These are phyloP conservation scores for Sungouiella blattae DNA, from an alignment of 805 yeast species.

Conservation along the genomic window DNA sequence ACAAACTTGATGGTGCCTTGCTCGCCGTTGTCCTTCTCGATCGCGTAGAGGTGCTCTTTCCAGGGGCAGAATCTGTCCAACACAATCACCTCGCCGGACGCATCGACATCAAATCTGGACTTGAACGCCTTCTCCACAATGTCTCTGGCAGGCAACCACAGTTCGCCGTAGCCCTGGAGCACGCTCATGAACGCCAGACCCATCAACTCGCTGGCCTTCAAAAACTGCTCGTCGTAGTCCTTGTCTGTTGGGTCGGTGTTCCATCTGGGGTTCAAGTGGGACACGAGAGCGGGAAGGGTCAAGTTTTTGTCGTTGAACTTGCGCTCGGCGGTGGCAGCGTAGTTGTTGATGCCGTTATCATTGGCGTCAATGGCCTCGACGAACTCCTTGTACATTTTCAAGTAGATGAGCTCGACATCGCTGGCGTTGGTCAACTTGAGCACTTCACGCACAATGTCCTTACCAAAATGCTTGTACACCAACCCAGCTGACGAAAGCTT, in stretches of 20 bases:
- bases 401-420: conserved; percentile 59
- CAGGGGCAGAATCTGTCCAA: conserved; percentile 84
- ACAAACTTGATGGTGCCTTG: conserved; percentile 67
- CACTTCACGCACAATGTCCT: conserved; percentile 57
- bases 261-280: conserved; percentile 85
- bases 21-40: conserved; percentile 60
- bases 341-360: conserved; percentile 87
- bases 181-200: conserved; percentile 72
- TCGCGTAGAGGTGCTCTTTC: conserved; percentile 84
- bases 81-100: conserved; percentile 69
- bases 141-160: conserved; percentile 89
- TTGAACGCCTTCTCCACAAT: conserved; percentile 71
- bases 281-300: conserved; percentile 72
- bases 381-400: conserved; percentile 79
- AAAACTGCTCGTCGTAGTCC: conserved; percentile 63
- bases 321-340: conserved; percentile 51
- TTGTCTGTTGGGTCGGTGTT: conserved; percentile 62
- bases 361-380: conserved; percentile 93
- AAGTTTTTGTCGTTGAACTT: conserved; percentile 70
- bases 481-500: conserved; percentile 93
- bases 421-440: conserved; percentile 37
- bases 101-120: conserved; percentile 56
- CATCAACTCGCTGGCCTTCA: conserved; percentile 73
- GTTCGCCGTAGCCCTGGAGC: conserved; percentile 67
- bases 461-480: conserved; percentile 82